These are phyloP conservation scores for Blastocystis hominis DNA, from an alignment of 352 stramenopile species.

Conservation along the genomic window DNA sequence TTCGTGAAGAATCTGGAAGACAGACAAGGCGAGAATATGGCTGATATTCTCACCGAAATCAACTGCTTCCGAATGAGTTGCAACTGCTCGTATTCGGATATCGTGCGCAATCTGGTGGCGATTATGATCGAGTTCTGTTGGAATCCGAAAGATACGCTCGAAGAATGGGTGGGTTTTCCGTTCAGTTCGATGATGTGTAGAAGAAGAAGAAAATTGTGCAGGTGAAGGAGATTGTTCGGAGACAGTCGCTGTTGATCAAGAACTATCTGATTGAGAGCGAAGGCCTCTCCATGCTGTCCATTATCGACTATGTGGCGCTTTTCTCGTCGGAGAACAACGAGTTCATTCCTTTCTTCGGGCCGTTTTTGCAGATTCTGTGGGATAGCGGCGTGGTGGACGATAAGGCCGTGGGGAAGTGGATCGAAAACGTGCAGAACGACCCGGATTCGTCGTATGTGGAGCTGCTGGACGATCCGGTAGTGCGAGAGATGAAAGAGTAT, in stretches of 20 bases:
- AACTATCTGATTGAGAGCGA: conserved; percentile 6
- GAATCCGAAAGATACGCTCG: not conserved
- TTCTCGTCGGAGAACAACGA: not conserved
- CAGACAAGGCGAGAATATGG: not conserved
- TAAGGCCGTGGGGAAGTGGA: not conserved
- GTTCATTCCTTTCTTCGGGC: conserved; percentile 32
- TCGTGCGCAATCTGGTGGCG: conserved; percentile 15
- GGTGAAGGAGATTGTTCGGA: not conserved
- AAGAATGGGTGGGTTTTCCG: not conserved
- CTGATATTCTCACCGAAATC: conserved; percentile 39
- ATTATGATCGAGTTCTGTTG: conserved; percentile 12
- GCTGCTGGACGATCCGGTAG: conserved; percentile 18
- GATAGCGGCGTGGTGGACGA: not conserved
- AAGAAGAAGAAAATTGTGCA: not conserved
- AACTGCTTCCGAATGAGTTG: conserved; percentile 43
- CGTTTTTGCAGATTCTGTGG: conserved; percentile 39
- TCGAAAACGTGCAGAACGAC: not conserved
- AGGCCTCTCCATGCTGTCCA: not conserved
- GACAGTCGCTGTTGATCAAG: not conserved
- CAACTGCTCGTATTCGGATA: conserved; percentile 36
- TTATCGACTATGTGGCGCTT: conserved; percentile 12
- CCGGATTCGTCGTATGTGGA: not conserved
- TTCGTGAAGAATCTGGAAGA: conserved; percentile 1
- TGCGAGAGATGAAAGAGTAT: conserved; percentile 18
- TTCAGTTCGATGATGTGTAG: not conserved